phyloP scores from a whole-genome alignment of 257 asterid species.

The Plectranthus barbatus region DNA sequence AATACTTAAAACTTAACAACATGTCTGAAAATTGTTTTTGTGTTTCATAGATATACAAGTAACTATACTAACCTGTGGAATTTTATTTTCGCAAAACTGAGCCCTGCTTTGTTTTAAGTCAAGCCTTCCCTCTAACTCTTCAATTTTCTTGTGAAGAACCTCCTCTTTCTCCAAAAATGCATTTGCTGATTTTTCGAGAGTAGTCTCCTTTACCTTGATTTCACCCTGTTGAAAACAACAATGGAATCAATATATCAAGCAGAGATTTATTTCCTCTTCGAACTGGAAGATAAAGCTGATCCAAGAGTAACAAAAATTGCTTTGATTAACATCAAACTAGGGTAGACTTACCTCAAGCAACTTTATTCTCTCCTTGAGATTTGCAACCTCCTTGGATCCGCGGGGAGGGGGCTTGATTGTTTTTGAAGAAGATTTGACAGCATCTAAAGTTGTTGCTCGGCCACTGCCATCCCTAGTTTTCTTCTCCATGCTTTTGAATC shows the following conservation, averaged over 20 bases:
- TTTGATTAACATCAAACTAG: neutral
- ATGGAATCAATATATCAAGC: conserved; percentile 2
- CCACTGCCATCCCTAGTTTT: conserved; percentile 41
- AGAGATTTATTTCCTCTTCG: no score
- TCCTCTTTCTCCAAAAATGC: conserved; percentile 59
- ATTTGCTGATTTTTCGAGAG: conserved; percentile 46
- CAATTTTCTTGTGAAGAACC: conserved; percentile 49
- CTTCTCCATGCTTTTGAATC: conserved; percentile 41
- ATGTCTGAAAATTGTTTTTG: neutral
- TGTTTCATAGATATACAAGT: neutral
- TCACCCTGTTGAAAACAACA: conserved; percentile 34
- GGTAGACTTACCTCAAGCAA: conserved; percentile 61
- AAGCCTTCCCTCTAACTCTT: conserved; percentile 47
- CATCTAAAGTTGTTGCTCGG: conserved; percentile 27
- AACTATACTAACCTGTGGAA: conserved; percentile 31
- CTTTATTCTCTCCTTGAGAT: conserved; percentile 65
- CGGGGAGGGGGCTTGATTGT: conserved; percentile 28
- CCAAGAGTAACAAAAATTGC: neutral
- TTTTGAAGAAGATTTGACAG: conserved; percentile 30
- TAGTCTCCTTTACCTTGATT: conserved; percentile 55
- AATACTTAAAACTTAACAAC: neutral
- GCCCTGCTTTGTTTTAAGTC: neutral
- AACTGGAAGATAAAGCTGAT: neutral
- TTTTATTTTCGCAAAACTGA: conserved; percentile 22
- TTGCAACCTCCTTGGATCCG: conserved; percentile 50